Base-by-base conservation (phyloP, 805 yeast genomes). In the Wickerhamomyces chaumierensis region DNA sequence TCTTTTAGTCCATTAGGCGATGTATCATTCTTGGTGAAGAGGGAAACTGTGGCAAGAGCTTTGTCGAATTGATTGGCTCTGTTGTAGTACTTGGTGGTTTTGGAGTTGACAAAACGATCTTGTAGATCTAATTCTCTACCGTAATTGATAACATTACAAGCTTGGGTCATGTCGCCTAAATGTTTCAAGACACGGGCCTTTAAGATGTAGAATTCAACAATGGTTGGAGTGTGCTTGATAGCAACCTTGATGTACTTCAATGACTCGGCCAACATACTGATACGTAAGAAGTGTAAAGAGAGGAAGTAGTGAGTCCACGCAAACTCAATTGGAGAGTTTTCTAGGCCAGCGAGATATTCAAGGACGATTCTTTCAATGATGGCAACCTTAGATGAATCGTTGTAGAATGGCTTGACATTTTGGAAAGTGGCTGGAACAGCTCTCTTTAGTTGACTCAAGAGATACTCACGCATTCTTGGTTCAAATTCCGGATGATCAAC, bases 391-490 rank as follows among this genome's bases (percentile, higher is more conserved):
- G 34, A 8, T 3, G 42, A 23, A 36, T 66, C 71, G 39, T 64
- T 69, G 61, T 84, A 85, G 46, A 87, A 66, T 1, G 94, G 83
- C 60, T 88, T 87, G 36, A 92, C 75, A 49, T 84, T 81, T 39
- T 81, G 81, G 61, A 88, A 92, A 4, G 92, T 72, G 1, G 96
- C 83, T 4, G 97, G 97, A 27, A 87, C 92, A 32, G 95, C 94
- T 40, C 86, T 71, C 44, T 69, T 62, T 49, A 92, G 69, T 52
- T 80, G 83, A 4, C 66, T 58, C 5, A 69, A 42, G 35, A 88
- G 59, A 55, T 87, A 92, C 2, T 57, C 56, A 23, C 60, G 48
- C 6, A 73, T 76, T 39, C 71, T 70, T 9, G 42, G 42, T 34
- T 59, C 61, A 49, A 80, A 75, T 35, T 66, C 57, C 9, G 69